These are phyloP conservation scores for Lepiota subincarnata DNA, from an alignment of 768 basidiomycete genomes.

Conservation along the genomic window DNA sequence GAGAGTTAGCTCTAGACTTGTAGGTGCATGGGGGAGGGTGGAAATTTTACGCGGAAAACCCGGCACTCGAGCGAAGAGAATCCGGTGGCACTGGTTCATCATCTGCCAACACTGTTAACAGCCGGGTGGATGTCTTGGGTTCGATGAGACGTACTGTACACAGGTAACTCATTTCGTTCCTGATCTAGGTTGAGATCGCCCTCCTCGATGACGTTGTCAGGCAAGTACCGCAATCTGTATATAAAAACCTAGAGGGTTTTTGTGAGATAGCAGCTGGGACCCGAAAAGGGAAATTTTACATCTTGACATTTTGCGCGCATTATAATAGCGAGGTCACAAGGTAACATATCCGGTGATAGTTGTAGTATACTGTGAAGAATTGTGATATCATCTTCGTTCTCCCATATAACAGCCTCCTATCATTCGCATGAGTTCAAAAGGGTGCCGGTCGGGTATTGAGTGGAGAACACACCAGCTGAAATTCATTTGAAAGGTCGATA, in stretches of 20 bases:
- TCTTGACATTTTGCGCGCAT: slow-evolving; percentile 59
- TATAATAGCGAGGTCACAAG: slow-evolving; percentile 54
- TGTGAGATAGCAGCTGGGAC: neutral
- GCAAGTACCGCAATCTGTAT: slow-evolving; percentile 19
- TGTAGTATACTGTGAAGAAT: slow-evolving; percentile 35
- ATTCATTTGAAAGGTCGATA: slow-evolving; percentile 1
- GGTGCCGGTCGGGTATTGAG: neutral
- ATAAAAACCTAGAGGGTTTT: slow-evolving; percentile 22
- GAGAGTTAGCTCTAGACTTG: neutral
- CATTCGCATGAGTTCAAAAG: neutral
- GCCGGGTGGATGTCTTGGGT: neutral
- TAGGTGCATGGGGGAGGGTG: neutral
- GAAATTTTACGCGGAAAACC: slow-evolving; percentile 26
- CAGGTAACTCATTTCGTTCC: neutral
- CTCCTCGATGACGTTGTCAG: slow-evolving; percentile 10
- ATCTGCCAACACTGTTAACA: neutral
- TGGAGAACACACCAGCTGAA: neutral
- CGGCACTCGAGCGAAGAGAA: neutral
- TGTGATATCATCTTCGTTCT: slow-evolving; percentile 30
- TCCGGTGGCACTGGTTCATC: slow-evolving; percentile 1
- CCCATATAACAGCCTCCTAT: slow-evolving; percentile 31
- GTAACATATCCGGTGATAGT: slow-evolving; percentile 38
- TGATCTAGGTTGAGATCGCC: neutral
- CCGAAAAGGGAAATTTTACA: slow-evolving; percentile 26
- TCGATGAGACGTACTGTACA: neutral